Evolutionary conservation across 345 rosid genomes (phyloP).

Genomic region (Syzygium aqueum): DNA sequence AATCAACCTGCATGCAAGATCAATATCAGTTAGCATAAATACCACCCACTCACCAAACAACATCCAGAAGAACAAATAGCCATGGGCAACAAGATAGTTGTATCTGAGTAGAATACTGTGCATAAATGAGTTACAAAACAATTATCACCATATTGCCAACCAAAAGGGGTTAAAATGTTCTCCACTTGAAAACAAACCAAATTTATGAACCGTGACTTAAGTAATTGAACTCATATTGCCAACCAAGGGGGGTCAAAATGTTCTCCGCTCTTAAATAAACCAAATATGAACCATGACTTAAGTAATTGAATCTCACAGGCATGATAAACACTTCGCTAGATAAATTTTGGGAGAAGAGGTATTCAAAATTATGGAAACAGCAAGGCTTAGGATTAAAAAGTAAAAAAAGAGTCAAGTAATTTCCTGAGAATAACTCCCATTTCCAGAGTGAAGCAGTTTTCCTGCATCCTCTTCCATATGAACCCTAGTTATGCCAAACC

Average conservation of each 20-base stretch:
- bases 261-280: background rate
- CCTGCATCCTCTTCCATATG: slow-evolving; percentile 99
- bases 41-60: background rate
- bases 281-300: background rate
- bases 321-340: background rate
- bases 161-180: background rate
- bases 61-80: background rate
- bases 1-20: slow-evolving; percentile 53
- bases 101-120: background rate
- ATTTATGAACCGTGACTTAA: background rate
- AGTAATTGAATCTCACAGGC: background rate
- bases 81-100: background rate
- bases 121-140: background rate
- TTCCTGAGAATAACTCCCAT: slow-evolving; percentile 73
- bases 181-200: background rate
- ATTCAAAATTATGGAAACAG: background rate
- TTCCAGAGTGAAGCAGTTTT: slow-evolving; percentile 70
- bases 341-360: background rate
- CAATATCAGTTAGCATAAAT: slow-evolving; percentile 1
- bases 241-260: background rate
- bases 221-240: background rate
- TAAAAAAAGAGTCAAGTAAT: background rate
- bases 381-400: background rate
- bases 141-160: background rate
- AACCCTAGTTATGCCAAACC: slow-evolving; percentile 88